Conservation (phyloP, 192 early-diverging fungal genomes). For the Paraglomus occultum region DNA sequence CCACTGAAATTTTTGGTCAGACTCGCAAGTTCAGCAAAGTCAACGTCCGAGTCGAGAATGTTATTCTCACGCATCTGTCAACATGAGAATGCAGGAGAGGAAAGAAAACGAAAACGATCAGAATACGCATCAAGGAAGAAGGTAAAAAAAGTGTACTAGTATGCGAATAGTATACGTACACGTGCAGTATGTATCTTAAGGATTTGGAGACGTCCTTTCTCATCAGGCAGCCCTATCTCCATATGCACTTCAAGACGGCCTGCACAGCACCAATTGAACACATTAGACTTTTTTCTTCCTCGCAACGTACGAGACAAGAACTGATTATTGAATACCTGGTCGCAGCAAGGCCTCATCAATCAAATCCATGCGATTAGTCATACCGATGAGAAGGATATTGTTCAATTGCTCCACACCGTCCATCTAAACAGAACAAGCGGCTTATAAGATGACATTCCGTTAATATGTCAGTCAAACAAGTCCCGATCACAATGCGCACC, state of each 20-base stretch:
- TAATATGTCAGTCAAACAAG: not conserved
- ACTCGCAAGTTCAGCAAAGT: conserved; percentile 77
- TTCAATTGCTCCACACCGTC: conserved; percentile 99
- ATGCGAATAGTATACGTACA: conserved; percentile 39
- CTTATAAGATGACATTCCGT: not conserved
- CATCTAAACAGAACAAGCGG: conserved; percentile 54
- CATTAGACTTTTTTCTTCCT: not conserved
- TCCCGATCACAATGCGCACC: conserved; percentile 30
- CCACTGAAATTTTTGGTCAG: conserved; percentile 97
- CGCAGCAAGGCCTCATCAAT: conserved; percentile 97
- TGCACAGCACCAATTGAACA: conserved; percentile 12
- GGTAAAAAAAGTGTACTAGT: not conserved
- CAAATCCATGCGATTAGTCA: conserved; percentile 98
- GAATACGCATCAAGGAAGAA: not conserved
- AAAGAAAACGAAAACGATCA: not conserved
- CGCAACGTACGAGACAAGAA: not conserved
- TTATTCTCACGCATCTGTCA: conserved; percentile 74
- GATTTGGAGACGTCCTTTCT: conserved; percentile 88
- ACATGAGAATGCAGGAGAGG: not conserved
- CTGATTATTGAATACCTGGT: conserved; percentile 55
- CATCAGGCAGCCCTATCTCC: conserved; percentile 94
- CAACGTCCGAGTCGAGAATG: conserved; percentile 78
- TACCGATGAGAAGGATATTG: conserved; percentile 97
- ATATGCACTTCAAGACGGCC: conserved; percentile 94
- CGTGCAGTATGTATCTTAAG: conserved; percentile 92